A percentile compares a stretch with the other conserved stretches of the same genome.
These are phyloP conservation scores for Paramecium pentaurelia DNA, from an alignment of 73 alveolate genomes.

Conservation along the genomic window DNA sequence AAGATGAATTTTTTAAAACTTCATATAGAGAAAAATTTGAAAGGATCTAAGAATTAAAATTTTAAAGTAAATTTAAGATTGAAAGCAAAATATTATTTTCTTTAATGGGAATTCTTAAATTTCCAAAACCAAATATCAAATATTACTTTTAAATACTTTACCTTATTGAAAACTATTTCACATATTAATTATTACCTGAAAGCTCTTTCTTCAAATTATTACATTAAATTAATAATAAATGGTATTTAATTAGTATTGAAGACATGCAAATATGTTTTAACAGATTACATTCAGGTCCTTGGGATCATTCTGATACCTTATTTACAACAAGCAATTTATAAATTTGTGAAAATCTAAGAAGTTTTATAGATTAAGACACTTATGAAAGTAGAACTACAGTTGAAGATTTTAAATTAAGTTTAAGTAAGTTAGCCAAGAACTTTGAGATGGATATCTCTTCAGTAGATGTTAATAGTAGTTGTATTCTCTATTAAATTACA, in stretches of 20 bases:
- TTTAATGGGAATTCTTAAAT: slow-evolving; percentile 35
- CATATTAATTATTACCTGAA: slow-evolving; percentile 38
- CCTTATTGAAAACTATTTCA: slow-evolving; percentile 5
- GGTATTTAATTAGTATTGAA: slow-evolving; percentile 32
- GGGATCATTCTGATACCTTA: slow-evolving; percentile 34
- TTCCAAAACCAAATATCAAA: slow-evolving; percentile 41
- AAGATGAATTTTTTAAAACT: slow-evolving; percentile 11
- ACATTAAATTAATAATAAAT: neutral
- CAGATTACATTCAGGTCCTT: neutral
- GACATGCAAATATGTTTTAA: neutral
- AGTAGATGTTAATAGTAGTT: neutral
- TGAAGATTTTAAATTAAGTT: neutral
- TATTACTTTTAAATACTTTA: slow-evolving; percentile 26
- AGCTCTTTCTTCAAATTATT: slow-evolving; percentile 2
- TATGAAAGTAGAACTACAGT: neutral
- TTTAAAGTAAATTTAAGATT: slow-evolving; percentile 14
- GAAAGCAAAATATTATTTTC: slow-evolving; percentile 40
- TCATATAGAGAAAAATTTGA: slow-evolving; percentile 9
- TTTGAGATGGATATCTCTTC: neutral
- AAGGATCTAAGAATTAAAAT: slow-evolving; percentile 11
- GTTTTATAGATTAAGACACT: neutral
- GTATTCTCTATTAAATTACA: neutral
- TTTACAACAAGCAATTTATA: neutral
- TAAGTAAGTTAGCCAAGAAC: neutral
- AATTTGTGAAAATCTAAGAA: neutral